Evolutionary conservation across 2,329 filamentous ascomycete genomes (phyloP).

Genomic region (Diaporthe citriasiana): DNA sequence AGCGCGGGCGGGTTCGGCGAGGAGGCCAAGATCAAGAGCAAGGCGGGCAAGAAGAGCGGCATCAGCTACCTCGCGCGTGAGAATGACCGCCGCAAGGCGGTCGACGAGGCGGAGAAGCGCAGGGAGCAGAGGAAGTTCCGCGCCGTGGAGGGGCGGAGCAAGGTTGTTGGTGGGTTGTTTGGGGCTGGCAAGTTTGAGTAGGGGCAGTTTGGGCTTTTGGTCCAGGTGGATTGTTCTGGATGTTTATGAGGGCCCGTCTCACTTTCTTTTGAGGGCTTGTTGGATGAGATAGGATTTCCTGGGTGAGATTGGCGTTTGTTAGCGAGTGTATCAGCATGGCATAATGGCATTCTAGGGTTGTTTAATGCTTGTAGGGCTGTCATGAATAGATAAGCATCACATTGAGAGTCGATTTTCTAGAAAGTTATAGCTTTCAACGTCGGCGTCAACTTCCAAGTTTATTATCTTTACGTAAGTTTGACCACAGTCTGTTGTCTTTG

Average conservation of each 20-base stretch:
- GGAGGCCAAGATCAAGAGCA: conserved; percentile 71
- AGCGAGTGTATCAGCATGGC: conserved; percentile 5
- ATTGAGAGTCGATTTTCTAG: background rate
- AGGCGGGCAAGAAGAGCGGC: conserved; percentile 71
- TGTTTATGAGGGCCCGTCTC: background rate
- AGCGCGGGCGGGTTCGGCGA: conserved; percentile 48
- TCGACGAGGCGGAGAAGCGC: conserved; percentile 70
- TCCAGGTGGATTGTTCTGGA: background rate
- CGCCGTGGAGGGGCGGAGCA: conserved; percentile 69
- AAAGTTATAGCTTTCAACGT: background rate
- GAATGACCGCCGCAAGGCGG: conserved; percentile 67
- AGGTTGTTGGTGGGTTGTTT: conserved; percentile 71
- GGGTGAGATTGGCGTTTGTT: conserved; percentile 4
- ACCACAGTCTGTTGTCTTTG: too few relatives aligned
- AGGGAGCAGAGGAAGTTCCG: conserved; percentile 71
- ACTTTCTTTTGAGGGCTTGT: background rate
- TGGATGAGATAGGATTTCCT: background rate
- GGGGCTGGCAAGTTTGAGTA: conserved; percentile 69
- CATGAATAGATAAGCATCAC: background rate
- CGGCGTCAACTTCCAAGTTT: background rate
- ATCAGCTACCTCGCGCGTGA: conserved; percentile 73
- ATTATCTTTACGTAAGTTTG: background rate
- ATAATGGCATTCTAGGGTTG: conserved; percentile 19
- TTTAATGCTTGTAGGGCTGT: background rate
- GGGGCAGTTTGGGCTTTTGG: background rate